A percentile compares a stretch with the other conserved stretches of the same genome.
Evolutionary conservation across 306 rosid genomes (phyloP).

Genomic region (Inga laurina): DNA sequence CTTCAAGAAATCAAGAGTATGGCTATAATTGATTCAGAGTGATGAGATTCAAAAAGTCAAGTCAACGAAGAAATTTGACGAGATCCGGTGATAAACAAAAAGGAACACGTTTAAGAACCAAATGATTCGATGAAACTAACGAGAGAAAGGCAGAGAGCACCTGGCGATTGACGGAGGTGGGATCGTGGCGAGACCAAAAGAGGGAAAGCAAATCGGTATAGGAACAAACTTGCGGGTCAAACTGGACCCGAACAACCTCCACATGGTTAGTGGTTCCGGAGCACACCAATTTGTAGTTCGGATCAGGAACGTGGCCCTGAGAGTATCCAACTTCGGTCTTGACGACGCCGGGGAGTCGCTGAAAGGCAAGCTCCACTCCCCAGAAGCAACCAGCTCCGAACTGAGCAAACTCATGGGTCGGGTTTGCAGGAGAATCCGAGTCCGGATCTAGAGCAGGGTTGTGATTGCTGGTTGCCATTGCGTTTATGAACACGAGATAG

Average conservation of each 20-base stretch:
- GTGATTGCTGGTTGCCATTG: conserved; percentile 26
- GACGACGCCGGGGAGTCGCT: conserved; percentile 68
- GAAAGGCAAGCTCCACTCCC: conserved; percentile 79
- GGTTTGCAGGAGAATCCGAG: conserved; percentile 52
- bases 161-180: conserved; percentile 76
- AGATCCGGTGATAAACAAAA: neutral
- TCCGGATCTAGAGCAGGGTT: conserved; percentile 66
- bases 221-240: conserved; percentile 67
- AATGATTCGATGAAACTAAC: neutral
- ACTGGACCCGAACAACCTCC: conserved; percentile 77
- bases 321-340: conserved; percentile 87
- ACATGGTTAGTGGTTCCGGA: conserved; percentile 70
- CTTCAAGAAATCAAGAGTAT: conserved; percentile 36
- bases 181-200: conserved; percentile 82
- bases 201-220: conserved; percentile 54
- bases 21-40: too few species aligned
- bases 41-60: neutral
- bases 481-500: neutral
- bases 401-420: conserved; percentile 66
- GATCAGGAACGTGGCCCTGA: conserved; percentile 70
- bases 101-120: neutral
- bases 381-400: conserved; percentile 95
- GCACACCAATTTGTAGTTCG: conserved; percentile 64
- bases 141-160: conserved; percentile 31
- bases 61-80: neutral